phyloP scores from a whole-genome alignment of 495 filamentous ascomycete genomes.

The Hapsidospora chrysogenum region DNA sequence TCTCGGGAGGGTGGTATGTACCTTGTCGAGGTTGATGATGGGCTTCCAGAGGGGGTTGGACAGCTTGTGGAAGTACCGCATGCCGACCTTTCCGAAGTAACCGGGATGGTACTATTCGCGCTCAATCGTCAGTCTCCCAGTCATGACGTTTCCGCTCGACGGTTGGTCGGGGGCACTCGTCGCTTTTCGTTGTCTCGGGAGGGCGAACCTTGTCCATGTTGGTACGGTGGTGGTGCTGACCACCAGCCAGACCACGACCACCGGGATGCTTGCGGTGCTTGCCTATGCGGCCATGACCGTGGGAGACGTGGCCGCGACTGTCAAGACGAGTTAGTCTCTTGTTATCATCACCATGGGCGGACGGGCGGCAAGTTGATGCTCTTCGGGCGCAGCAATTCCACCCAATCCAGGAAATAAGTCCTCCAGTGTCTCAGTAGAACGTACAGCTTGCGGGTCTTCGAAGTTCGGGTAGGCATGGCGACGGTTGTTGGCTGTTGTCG shows the following conservation, averaged over 20 bases:
- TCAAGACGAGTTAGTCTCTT: conserved; percentile 6
- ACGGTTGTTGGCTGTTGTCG: conserved; percentile 8
- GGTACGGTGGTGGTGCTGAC: conserved; percentile 87
- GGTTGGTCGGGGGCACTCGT: background rate
- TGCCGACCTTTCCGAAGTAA: conserved; percentile 98
- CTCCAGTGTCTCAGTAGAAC: no score
- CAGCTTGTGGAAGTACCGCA: conserved; percentile 89
- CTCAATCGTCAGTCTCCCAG: no score
- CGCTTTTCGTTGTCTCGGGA: background rate
- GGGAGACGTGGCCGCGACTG: conserved; percentile 87
- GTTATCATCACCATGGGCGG: background rate
- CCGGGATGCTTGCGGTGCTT: conserved; percentile 90
- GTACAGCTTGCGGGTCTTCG: conserved; percentile 73
- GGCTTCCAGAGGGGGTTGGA: conserved; percentile 87
- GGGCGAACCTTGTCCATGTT: conserved; percentile 61
- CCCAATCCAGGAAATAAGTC: conserved; percentile 6
- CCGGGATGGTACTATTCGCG: conserved; percentile 56
- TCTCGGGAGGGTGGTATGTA: conserved; percentile 19
- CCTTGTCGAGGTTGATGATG: conserved; percentile 82
- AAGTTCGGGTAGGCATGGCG: conserved; percentile 69
- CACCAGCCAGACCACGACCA: conserved; percentile 94
- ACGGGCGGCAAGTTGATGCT: conserved; percentile 1
- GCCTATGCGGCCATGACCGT: conserved; percentile 81
- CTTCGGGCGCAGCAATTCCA: conserved; percentile 9
- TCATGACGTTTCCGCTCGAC: no score